A percentile compares a stretch with the other conserved stretches of the same genome.
Conservation (phyloP, 106 monocot genomes). For the Dioscorea zingiberensis region DNA sequence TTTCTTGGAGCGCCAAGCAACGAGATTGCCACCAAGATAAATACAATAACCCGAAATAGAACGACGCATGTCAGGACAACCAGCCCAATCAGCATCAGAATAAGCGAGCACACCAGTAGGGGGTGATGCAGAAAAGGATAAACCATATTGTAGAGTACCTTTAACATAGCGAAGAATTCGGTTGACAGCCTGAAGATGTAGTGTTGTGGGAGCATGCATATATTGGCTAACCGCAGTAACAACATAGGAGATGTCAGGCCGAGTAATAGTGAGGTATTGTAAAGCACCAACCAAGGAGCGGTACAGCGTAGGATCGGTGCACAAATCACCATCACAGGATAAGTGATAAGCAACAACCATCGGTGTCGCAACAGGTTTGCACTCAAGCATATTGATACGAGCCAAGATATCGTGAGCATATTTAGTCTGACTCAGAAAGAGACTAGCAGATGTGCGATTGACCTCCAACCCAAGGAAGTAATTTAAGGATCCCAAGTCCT, state of each 20-base stretch:
- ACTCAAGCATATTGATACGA: not conserved
- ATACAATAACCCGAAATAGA: too few relatives aligned
- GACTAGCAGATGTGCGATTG: too few relatives aligned
- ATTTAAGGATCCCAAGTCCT: too few relatives aligned
- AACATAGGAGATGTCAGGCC: not conserved
- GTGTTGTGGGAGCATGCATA: not conserved
- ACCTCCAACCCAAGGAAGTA: too few relatives aligned
- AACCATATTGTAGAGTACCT: not conserved
- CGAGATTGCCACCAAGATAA: too few relatives aligned
- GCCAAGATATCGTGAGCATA: not conserved
- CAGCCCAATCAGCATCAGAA: not conserved
- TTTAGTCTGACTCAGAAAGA: too few relatives aligned
- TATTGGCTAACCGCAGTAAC: not conserved
- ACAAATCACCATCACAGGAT: not conserved
- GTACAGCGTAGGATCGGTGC: not conserved
- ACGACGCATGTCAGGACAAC: too few relatives aligned
- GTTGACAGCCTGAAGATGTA: not conserved
- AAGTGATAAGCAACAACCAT: not conserved
- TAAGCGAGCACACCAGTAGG: not conserved
- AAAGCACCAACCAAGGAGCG: not conserved
- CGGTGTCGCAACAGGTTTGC: too few relatives aligned
- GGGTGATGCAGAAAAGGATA: not conserved
- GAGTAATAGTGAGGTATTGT: not conserved
- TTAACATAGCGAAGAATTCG: conserved; percentile 1
- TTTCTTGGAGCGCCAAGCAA: too few relatives aligned